Evolutionary conservation across 371 early-diverging fungal species (phyloP), one percentile per base, ranked within the genome.

Genomic region (Dichotomocladium elegans): DNA sequence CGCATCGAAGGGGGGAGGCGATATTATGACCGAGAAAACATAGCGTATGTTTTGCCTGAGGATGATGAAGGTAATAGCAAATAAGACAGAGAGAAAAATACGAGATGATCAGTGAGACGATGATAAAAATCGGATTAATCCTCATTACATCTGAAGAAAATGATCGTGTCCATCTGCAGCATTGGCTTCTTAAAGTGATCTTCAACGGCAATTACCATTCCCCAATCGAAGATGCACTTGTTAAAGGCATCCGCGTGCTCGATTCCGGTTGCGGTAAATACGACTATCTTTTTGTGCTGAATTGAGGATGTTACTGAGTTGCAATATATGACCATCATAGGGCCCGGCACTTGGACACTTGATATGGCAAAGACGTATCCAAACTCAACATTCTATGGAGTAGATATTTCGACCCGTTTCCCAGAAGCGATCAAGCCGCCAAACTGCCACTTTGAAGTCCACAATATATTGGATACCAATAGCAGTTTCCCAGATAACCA

Each of bases 401-500:
- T 57, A 25, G 62, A 62, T 17, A 47, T 47, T 10, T 42, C 34
- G 19, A 34, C 56, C 6, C 53, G 56, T 4, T 62, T 41, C 51
- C 62, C 62, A 9, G 49, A 30, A 31, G 49, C 40, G 24, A 41
- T 57, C 26, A 51, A 53, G 19, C 62, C 62, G 15, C 34, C 14
- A 8, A 62, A 62, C 57, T 68, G 68, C 14, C 64, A 69, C 14
- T 80, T 83, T 55, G 57, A 63, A 17, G 55, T 71, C 9, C 62
- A 70, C 50, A 83, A 83, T 48, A 67, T 83, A 45, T 61, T 77
- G n/a, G 74, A 81, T 19, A 58, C 69, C 1, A 46, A 81, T 14
- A 78, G 81, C 6, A 78, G 81, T 8, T 80, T 70, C 56, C 71
- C 77, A 3, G 76, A 79, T 44, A 64, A 77, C 46, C 53, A 64